phyloP scores from a whole-genome alignment of 2,329 filamentous ascomycete genomes.

The Dryadomyces quercus-mongolicae region DNA sequence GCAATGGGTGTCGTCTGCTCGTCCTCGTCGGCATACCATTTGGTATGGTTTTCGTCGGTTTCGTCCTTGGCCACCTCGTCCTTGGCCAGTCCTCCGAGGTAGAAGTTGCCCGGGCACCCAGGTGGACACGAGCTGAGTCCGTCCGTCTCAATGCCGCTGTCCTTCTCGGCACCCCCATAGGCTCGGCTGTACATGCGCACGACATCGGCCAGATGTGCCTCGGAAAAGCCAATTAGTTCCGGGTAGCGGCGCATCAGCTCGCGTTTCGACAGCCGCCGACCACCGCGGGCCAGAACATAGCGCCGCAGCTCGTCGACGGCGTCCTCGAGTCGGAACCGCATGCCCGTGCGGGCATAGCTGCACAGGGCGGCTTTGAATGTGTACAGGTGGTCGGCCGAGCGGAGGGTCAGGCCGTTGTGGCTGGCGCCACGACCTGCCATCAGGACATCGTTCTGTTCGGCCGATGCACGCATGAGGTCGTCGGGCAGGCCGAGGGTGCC shows the following conservation, averaged over 20 bases:
- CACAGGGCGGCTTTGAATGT: constrained; percentile 50
- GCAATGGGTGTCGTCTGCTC: not conserved
- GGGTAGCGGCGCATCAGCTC: constrained; percentile 40
- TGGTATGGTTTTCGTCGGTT: not conserved
- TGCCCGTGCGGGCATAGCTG: constrained; percentile 37
- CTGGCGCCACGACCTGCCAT: constrained; percentile 33
- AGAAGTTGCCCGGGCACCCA: constrained; percentile 6
- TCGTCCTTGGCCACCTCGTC: too few species aligned
- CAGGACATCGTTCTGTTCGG: constrained; percentile 47
- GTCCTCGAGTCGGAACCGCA: constrained; percentile 38
- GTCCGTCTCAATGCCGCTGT: constrained; percentile 32
- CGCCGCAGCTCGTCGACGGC: constrained; percentile 52
- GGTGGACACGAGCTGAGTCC: constrained; percentile 18
- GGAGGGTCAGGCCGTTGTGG: constrained; percentile 39
- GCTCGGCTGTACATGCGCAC: constrained; percentile 42
- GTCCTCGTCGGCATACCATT: not conserved
- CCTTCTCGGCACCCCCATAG: constrained; percentile 36
- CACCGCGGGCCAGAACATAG: constrained; percentile 39
- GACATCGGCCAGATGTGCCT: constrained; percentile 38
- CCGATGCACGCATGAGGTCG: constrained; percentile 42
- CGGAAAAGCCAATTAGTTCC: constrained; percentile 34
- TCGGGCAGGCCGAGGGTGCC: constrained; percentile 32
- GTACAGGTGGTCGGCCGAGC: constrained; percentile 51
- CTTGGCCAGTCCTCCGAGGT: not conserved
- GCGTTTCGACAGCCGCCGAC: constrained; percentile 34